Conservation (phyloP, 768 basidiomycete genomes). For the Dacryopinax spathularia region DNA sequence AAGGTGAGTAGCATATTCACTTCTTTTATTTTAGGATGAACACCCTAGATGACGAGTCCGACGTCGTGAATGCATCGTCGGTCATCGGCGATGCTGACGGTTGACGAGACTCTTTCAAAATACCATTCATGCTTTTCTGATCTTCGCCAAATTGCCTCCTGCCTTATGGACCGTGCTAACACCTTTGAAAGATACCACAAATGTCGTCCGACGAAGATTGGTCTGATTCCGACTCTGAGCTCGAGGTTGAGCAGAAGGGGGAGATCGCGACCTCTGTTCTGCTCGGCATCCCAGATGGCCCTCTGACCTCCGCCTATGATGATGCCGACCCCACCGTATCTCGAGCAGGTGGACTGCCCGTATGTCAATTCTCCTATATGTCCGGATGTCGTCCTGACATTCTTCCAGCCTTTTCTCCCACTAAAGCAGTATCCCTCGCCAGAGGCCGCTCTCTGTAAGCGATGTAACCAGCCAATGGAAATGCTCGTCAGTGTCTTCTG, state of each 20-base stretch:
- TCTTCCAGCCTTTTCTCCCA: constrained; percentile 50
- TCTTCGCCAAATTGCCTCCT: constrained; percentile 19
- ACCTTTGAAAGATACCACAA: background rate
- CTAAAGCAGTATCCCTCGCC: constrained; percentile 44
- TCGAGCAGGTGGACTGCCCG: constrained; percentile 80
- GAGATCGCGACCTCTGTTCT: constrained; percentile 51
- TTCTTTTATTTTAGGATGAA: constrained; percentile 31
- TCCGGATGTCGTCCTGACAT: constrained; percentile 31
- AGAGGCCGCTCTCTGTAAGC: constrained; percentile 53
- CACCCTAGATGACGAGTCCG: constrained; percentile 70
- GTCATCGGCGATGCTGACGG: constrained; percentile 29
- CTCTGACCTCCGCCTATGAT: constrained; percentile 42
- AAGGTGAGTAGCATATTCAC: background rate
- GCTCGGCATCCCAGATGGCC: constrained; percentile 68
- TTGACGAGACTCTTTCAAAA: constrained; percentile 51
- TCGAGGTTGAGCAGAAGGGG: constrained; percentile 15
- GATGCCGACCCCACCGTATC: constrained; percentile 67
- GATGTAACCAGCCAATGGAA: constrained; percentile 61
- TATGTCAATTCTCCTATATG: constrained; percentile 46
- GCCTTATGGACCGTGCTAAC: background rate
- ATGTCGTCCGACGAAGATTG: constrained; percentile 42
- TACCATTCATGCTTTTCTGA: constrained; percentile 97
- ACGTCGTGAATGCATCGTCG: constrained; percentile 42
- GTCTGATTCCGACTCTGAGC: constrained; percentile 21
- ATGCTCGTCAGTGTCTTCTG: constrained; percentile 81